These are phyloP conservation scores for Fusarium sublunatum DNA, from an alignment of 2,329 filamentous ascomycete genomes.

Conservation along the genomic window DNA sequence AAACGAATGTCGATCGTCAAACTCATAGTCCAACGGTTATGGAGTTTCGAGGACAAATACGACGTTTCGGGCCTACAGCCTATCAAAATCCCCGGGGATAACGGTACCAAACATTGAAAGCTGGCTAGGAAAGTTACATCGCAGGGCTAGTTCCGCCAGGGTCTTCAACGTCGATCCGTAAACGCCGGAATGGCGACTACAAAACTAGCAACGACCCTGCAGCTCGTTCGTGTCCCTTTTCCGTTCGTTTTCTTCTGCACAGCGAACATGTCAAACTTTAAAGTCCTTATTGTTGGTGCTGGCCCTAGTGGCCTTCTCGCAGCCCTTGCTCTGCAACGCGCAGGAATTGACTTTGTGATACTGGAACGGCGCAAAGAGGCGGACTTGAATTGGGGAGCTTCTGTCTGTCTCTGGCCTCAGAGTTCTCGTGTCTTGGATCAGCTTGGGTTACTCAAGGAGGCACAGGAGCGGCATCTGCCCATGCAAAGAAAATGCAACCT, in stretches of 20 bases:
- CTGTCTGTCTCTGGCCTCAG: slow-evolving; percentile 28
- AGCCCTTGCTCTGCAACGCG: slow-evolving; percentile 11
- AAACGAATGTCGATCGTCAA: slow-evolving; percentile 24
- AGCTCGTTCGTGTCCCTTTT: neutral
- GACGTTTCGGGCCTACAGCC: neutral
- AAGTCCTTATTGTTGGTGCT: slow-evolving; percentile 23
- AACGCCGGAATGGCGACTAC: neutral
- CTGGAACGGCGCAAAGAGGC: slow-evolving; percentile 16
- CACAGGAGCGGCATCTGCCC: neutral
- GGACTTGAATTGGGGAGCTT: slow-evolving; percentile 26
- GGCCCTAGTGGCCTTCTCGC: slow-evolving; percentile 20
- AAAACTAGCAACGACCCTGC: neutral
- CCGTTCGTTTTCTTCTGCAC: neutral
- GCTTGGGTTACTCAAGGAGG: slow-evolving; percentile 19
- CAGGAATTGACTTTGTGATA: slow-evolving; percentile 22
- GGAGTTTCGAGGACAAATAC: neutral
- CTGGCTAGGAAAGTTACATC: neutral
- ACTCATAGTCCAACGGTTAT: slow-evolving; percentile 15
- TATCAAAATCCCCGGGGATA: neutral
- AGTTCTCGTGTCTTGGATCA: slow-evolving; percentile 20
- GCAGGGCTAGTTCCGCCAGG: neutral
- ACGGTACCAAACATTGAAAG: neutral
- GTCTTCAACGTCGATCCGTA: neutral
- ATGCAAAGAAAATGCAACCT: slow-evolving; percentile 32
- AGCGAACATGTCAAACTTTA: slow-evolving; percentile 16